Evolutionary conservation across 225 moss, liverwort and hornwort genomes (phyloP).

Genomic region (Bryum argenteum): DNA sequence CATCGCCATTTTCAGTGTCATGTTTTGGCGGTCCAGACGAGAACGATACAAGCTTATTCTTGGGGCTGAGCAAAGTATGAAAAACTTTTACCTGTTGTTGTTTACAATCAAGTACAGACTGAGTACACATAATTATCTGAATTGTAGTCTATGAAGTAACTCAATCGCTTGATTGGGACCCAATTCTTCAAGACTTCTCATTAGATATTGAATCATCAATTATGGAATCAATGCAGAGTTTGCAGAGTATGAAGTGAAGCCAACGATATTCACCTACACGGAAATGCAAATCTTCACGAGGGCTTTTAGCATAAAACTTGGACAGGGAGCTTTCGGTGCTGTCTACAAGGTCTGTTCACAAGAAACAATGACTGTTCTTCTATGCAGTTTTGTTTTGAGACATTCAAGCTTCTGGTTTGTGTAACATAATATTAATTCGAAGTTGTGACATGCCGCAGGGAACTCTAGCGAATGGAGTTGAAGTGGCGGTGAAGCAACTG

Average conservation of each 20-base stretch:
- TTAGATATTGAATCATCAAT: too few relatives aligned
- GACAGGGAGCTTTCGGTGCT: conserved; percentile 28
- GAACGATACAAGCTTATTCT: conserved; percentile 24
- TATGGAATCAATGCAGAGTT: conserved; percentile 1
- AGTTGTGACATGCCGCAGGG: conserved; percentile 17
- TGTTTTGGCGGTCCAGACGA: conserved; percentile 22
- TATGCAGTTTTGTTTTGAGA: too few relatives aligned
- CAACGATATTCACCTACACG: conserved; percentile 8
- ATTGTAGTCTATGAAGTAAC: too few relatives aligned
- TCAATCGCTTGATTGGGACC: too few relatives aligned
- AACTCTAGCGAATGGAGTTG: conserved; percentile 30
- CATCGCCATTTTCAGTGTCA: neutral
- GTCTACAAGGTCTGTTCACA: conserved; percentile 14
- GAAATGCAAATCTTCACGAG: conserved; percentile 11
- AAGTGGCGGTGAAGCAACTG: conserved; percentile 49
- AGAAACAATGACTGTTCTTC: too few relatives aligned
- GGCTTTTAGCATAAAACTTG: conserved; percentile 18
- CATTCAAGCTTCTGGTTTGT: too few relatives aligned
- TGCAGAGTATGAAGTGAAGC: conserved; percentile 23
- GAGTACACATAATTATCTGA: too few relatives aligned
- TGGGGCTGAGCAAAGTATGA: conserved; percentile 25
- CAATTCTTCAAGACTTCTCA: too few relatives aligned
- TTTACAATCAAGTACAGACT: too few relatives aligned
- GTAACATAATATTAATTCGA: too few relatives aligned
- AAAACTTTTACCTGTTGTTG: too few relatives aligned